Conservation (phyloP, 1,284 basidiomycete genomes). For the Mycosarcoma maydis region DNA sequence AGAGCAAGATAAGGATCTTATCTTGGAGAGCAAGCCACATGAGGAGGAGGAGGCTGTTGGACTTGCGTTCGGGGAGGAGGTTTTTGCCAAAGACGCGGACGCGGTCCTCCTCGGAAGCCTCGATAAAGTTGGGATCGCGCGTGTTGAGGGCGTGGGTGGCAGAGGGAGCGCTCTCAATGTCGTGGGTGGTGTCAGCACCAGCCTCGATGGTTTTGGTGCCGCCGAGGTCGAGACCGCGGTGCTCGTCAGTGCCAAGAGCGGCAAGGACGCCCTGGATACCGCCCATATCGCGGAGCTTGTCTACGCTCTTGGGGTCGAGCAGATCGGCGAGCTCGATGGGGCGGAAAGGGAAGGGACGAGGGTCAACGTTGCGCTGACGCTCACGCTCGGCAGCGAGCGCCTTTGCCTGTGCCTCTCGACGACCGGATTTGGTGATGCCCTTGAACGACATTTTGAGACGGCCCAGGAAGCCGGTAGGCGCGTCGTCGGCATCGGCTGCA, state of each 20-base stretch:
- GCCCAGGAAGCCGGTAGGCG: constrained; percentile 21
- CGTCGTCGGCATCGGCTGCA: background rate
- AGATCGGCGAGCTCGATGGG: constrained; percentile 83
- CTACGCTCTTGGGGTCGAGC: constrained; percentile 84
- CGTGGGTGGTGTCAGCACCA: constrained; percentile 8
- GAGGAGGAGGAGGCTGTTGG: constrained; percentile 81
- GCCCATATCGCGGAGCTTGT: constrained; percentile 77
- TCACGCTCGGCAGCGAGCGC: constrained; percentile 50
- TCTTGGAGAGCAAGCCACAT: constrained; percentile 97
- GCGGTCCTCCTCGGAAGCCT: constrained; percentile 50
- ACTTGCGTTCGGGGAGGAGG: constrained; percentile 78
- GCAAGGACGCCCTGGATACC: constrained; percentile 77
- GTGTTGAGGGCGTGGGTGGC: constrained; percentile 5
- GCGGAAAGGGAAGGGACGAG: constrained; percentile 67
- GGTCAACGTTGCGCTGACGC: constrained; percentile 53
- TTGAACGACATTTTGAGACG: constrained; percentile 38
- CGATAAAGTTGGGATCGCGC: constrained; percentile 37
- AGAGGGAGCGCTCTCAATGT: constrained; percentile 24
- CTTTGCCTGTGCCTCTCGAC: constrained; percentile 47
- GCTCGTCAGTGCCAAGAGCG: constrained; percentile 78
- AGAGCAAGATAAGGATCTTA: constrained; percentile 89
- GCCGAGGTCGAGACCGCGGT: constrained; percentile 60
- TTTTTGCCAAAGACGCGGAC: constrained; percentile 80
- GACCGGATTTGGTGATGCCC: constrained; percentile 38
- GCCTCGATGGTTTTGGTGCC: constrained; percentile 38